phyloP scores from a whole-genome alignment of 441 rosid species.

The Breynia disticha region DNA sequence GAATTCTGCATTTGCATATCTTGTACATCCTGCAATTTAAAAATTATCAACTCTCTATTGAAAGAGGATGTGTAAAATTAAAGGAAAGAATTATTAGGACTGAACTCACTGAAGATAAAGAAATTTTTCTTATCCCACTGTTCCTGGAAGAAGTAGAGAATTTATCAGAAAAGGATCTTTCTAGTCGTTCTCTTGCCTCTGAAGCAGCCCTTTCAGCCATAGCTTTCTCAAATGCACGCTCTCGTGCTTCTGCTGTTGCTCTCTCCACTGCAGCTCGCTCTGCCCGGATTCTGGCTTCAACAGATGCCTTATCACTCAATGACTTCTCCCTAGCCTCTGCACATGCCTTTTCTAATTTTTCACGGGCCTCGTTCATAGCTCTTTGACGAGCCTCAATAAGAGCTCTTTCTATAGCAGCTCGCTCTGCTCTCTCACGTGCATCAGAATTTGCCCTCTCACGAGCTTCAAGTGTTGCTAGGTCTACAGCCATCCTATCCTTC shows the following conservation, averaged over 20 bases:
- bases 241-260: constrained; percentile 80
- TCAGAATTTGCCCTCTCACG: constrained; percentile 39
- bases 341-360: constrained; percentile 83
- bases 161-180: constrained; percentile 47
- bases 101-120: constrained; percentile 39
- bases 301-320: constrained; percentile 37
- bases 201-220: constrained; percentile 64
- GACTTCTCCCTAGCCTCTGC: constrained; percentile 80
- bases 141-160: constrained; percentile 47
- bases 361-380: constrained; percentile 75
- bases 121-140: constrained; percentile 30
- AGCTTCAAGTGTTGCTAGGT: constrained; percentile 42
- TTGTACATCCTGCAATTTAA: constrained; percentile 35
- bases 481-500: constrained; percentile 90
- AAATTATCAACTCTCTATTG: constrained; percentile 8
- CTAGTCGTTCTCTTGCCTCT: constrained; percentile 55
- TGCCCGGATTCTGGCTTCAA: constrained; percentile 57
- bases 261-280: constrained; percentile 90
- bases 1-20: constrained; percentile 41
- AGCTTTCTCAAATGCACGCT: constrained; percentile 60
- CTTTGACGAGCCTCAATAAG: constrained; percentile 42
- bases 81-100: constrained; percentile 5
- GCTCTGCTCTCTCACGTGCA: constrained; percentile 46
- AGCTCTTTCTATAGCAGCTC: constrained; percentile 50
- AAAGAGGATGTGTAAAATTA: neutral